These are phyloP conservation scores for Microdochium paspali DNA, from an alignment of 2,329 filamentous ascomycete genomes.

Conservation along the genomic window DNA sequence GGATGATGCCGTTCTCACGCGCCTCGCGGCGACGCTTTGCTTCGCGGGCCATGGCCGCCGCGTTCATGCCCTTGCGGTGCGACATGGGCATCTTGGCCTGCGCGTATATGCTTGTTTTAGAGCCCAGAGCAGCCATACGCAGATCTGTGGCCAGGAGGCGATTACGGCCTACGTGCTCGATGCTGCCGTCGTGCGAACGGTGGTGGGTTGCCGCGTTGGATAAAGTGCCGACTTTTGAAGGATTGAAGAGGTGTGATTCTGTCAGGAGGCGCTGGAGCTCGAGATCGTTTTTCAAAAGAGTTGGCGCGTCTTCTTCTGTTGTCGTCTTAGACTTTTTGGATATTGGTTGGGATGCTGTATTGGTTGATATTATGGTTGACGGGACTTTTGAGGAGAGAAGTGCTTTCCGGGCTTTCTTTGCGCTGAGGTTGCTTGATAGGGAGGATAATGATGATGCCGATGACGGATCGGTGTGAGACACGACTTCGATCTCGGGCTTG, in stretches of 20 bases:
- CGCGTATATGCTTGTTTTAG: constrained; percentile 62
- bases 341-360: constrained; percentile 14
- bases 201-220: constrained; percentile 21
- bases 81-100: constrained; percentile 86
- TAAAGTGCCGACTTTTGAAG: constrained; percentile 18
- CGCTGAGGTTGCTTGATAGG: constrained; percentile 32
- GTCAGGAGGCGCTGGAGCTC: constrained; percentile 82
- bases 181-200: constrained; percentile 22
- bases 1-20: constrained; percentile 79
- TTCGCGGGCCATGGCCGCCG: constrained; percentile 57
- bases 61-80: constrained; percentile 74
- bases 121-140: constrained; percentile 71
- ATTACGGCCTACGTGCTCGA: constrained; percentile 50
- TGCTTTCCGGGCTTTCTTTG: constrained; percentile 62
- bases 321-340: constrained; percentile 15
- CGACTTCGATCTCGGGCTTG: constrained; percentile 42
- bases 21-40: constrained; percentile 67
- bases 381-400: constrained; percentile 52
- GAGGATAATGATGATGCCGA: constrained; percentile 28
- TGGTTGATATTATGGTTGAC: constrained; percentile 13
- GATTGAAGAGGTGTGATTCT: constrained; percentile 78
- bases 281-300: constrained; percentile 82
- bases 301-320: constrained; percentile 48
- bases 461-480: constrained; percentile 38
- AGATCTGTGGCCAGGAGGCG: constrained; percentile 77